A percentile compares a stretch with the other conserved stretches of the same genome.
Conservation (phyloP, 2,329 filamentous ascomycete genomes). For the Tolypocladium amazonense region DNA sequence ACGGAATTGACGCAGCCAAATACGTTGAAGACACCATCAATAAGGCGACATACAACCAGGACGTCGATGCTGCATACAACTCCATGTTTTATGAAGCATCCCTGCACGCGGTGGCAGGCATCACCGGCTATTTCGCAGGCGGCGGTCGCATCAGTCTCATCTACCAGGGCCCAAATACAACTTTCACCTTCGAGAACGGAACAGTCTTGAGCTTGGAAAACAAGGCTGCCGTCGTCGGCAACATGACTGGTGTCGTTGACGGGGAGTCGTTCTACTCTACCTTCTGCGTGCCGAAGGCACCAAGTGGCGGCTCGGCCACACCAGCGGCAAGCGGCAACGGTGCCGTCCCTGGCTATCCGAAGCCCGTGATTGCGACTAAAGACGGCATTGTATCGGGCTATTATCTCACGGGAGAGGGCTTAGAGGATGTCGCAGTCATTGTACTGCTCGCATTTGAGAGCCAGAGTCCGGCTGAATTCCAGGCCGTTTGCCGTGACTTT, state of each 20-base stretch:
- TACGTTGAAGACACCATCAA: conserved; percentile 11
- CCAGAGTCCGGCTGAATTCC: conserved; percentile 19
- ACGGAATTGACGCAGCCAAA: conserved; percentile 12
- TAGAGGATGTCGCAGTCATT: conserved; percentile 22
- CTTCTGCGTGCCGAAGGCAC: conserved; percentile 17
- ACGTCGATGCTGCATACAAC: conserved; percentile 24
- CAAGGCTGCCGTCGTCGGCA: conserved; percentile 15
- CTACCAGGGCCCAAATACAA: conserved; percentile 21
- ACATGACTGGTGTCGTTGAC: conserved; percentile 18
- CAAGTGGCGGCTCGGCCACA: neutral
- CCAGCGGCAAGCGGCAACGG: neutral
- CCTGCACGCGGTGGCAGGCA: conserved; percentile 5
- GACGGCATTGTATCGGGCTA: conserved; percentile 16
- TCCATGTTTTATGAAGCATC: conserved; percentile 22
- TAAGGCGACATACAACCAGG: conserved; percentile 10
- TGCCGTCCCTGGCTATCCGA: conserved; percentile 14
- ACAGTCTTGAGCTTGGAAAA: conserved; percentile 19
- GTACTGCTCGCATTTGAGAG: conserved; percentile 13
- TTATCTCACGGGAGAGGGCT: conserved; percentile 21
- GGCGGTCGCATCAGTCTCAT: conserved; percentile 16
- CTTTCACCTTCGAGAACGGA: conserved; percentile 25
- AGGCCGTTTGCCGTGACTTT: conserved; percentile 21
- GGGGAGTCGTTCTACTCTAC: conserved; percentile 20
- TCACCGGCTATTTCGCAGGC: conserved; percentile 17
- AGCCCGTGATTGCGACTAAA: conserved; percentile 15